These are phyloP conservation scores for Zea mays DNA, from an alignment of 176 grass and related monocot species.

Conservation along the genomic window Zm-B73-REFERENCE-NAM-5.0 NC_050101.1:178559501-178560000, in stretches of 20 bases:
- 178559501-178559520: not conserved
- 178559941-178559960: not conserved
- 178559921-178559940: not conserved
- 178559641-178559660: not conserved
- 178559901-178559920: not conserved
- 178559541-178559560: constrained; percentile 79
- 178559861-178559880: not conserved
- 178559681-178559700: not conserved
- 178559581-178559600: constrained; percentile 96
- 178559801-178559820: not conserved
- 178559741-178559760: not conserved
- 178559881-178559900: not conserved
- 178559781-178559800: not conserved
- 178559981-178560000: not conserved
- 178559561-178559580: constrained; percentile 93
- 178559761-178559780: not conserved
- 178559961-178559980: not conserved
- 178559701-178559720: not conserved
- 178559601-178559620: constrained; percentile 86
- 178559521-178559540: not conserved
- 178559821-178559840: not conserved
- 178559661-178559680: not conserved
- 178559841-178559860: not conserved
- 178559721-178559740: not conserved
- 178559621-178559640: not conserved